These are phyloP conservation scores for Rhizopus arrhizus DNA, from an alignment of 371 early-diverging fungal genomes.

Conservation along the genomic window DNA sequence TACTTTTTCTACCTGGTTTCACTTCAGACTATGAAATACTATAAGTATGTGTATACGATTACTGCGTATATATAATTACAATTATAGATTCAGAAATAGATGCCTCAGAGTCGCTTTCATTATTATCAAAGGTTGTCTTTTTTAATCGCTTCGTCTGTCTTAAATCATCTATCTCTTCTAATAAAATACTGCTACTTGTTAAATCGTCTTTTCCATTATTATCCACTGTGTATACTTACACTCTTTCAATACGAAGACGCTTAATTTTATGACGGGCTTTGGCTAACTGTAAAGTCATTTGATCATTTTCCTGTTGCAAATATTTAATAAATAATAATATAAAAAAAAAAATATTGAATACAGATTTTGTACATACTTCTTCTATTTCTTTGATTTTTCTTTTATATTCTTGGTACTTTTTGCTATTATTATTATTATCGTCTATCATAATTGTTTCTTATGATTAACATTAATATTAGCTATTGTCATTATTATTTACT, in stretches of 20 bases:
- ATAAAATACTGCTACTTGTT: conserved; percentile 16
- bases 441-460: too few species aligned
- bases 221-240: conserved; percentile 27
- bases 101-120: conserved; percentile 30
- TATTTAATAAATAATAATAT: too few species aligned
- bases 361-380: too few species aligned
- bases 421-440: too few species aligned
- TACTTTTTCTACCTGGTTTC: conserved; percentile 3
- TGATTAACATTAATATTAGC: too few species aligned
- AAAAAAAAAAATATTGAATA: too few species aligned
- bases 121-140: conserved; percentile 4
- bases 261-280: conserved; percentile 44
- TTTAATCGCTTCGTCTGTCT: conserved; percentile 8
- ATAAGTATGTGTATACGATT: too few species aligned
- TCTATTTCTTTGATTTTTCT: neutral
- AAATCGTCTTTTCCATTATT: neutral
- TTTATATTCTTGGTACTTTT: too few species aligned
- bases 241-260: conserved; percentile 50
- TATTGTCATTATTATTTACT: too few species aligned
- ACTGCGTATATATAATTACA: conserved; percentile 7
- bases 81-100: conserved; percentile 25
- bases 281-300: conserved; percentile 13
- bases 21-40: conserved; percentile 11
- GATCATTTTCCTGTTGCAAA: conserved; percentile 24
- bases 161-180: conserved; percentile 26